Evolutionary conservation across 2,329 filamentous ascomycete species (phyloP).

Genomic region (Paecilomyces variotii): DNA sequence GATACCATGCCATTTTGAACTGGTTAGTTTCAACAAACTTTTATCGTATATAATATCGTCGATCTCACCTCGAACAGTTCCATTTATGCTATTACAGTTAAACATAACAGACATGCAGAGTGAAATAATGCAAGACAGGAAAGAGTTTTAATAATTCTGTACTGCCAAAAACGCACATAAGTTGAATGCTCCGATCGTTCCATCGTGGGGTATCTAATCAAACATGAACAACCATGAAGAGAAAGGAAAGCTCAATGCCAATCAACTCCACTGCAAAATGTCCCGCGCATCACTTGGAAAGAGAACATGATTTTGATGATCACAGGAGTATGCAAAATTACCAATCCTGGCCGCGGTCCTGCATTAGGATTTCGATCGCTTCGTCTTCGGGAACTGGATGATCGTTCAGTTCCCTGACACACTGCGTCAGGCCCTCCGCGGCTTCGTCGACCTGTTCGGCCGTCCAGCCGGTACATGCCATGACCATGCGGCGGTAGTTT

Average conservation of each 20-base stretch:
- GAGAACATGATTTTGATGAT: background rate
- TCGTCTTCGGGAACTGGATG: slow-evolving; percentile 37
- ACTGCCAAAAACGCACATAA: background rate
- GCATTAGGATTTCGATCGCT: slow-evolving; percentile 38
- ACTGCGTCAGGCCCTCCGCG: slow-evolving; percentile 70
- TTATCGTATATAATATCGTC: no score
- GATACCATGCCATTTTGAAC: no score
- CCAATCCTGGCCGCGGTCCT: slow-evolving; percentile 38
- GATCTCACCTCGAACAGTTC: no score
- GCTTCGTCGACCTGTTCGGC: slow-evolving; percentile 74
- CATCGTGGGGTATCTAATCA: background rate
- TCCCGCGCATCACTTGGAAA: background rate
- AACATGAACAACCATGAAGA: background rate
- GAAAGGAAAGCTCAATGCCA: background rate
- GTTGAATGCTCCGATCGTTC: background rate
- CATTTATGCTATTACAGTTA: background rate
- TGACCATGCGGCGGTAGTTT: slow-evolving; percentile 82
- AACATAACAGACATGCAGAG: background rate
- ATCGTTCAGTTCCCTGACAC: slow-evolving; percentile 72
- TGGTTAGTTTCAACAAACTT: no score
- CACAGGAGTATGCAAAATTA: slow-evolving; percentile 6
- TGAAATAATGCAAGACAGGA: no score
- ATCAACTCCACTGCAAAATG: background rate
- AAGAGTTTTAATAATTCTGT: background rate
- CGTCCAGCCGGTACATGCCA: slow-evolving; percentile 71